Conservation (phyloP, 2,329 filamentous ascomycete species). For the Pezizomycotina sp. region DNA sequence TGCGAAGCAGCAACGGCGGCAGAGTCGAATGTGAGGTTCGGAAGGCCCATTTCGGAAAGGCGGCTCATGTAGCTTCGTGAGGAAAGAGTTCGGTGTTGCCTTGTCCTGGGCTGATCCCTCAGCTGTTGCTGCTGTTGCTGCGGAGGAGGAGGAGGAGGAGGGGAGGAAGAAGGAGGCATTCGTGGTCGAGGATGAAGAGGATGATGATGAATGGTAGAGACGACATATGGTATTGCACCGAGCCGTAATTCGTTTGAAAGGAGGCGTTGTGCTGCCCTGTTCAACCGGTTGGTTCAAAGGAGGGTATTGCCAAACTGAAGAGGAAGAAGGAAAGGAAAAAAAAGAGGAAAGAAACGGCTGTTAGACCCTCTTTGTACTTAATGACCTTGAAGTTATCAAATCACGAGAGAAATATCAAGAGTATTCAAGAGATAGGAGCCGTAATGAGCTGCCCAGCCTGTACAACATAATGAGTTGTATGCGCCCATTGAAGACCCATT, state of each 20-base stretch:
- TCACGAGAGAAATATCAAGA: too few species aligned
- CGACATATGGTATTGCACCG: conserved; percentile 6
- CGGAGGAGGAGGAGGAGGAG: conserved; percentile 27
- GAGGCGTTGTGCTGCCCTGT: conserved; percentile 24
- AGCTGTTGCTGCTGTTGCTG: conserved; percentile 39
- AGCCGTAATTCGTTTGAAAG: conserved; percentile 24
- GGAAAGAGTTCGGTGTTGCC: too few species aligned
- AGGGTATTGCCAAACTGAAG: conserved; percentile 28
- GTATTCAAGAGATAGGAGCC: too few species aligned
- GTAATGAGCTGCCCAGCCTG: too few species aligned
- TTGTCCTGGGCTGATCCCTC: conserved; percentile 40
- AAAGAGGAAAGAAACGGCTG: conserved; percentile 52
- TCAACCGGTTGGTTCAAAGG: conserved; percentile 25
- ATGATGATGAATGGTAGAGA: conserved; percentile 24
- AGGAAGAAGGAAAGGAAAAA: conserved; percentile 36
- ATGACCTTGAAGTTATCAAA: too few species aligned
- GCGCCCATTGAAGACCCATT: too few species aligned
- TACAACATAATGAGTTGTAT: too few species aligned
- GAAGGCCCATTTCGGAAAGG: too few species aligned
- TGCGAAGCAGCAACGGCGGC: too few species aligned
- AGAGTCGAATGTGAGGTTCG: too few species aligned
- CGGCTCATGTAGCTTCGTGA: too few species aligned
- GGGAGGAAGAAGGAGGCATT: conserved; percentile 24
- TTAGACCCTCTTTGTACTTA: conserved; percentile 51
- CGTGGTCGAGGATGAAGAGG: conserved; percentile 27